Evolutionary conservation across 1,284 basidiomycete species (phyloP), one percentile per base, ranked within the genome.

Genomic region (Leccinum proximum): DNA sequence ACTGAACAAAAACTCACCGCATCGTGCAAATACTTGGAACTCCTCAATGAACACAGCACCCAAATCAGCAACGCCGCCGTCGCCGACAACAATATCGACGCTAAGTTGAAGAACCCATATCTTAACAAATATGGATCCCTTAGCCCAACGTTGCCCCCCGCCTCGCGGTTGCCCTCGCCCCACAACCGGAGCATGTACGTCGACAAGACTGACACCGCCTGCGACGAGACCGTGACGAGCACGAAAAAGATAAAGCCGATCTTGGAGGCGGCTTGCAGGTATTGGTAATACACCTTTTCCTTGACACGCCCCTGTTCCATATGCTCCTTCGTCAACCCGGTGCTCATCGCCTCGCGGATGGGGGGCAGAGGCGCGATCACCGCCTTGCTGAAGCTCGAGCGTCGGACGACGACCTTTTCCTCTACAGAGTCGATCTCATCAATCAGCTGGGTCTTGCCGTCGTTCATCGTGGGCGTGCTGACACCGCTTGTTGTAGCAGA

Each of bases 271-370:
- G 95, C 92, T 66, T 85, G 78, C 72, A 97, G 84, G 75, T 97
- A 97, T 65, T 87, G 80, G 65, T 79, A 75, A 76, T 97, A 97
- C 2, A 97, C 91, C 18, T 83, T 78, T 40, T 75, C 72, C 77
- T 96, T 96, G 68, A 97, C 94, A 14, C 84, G 84, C 2, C 96
- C 95, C 73, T 91, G 88, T 71, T 96, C 93, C 56, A 82, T 83
- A 71, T 94, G 89, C 74, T 96, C 94, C 72, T 92, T 90, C 2
- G 86, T 81, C 13, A 84, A 71, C 3, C 85, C 87, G 45, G 79
- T 30, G 2, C 42, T 77, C 2, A 81, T 76, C 62, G 77, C 68
- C n/a, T 78, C 68, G 18, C 79, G 73, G 42, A 80, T 75, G 8
- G 74, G 68, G 4, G 82, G 74, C 3, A 79, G 73, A 37, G 77